Evolutionary conservation across 2,329 filamentous ascomycete genomes (phyloP), one percentile per base, ranked within the genome.

Genomic region (Clarireedia monteithiana): DNA sequence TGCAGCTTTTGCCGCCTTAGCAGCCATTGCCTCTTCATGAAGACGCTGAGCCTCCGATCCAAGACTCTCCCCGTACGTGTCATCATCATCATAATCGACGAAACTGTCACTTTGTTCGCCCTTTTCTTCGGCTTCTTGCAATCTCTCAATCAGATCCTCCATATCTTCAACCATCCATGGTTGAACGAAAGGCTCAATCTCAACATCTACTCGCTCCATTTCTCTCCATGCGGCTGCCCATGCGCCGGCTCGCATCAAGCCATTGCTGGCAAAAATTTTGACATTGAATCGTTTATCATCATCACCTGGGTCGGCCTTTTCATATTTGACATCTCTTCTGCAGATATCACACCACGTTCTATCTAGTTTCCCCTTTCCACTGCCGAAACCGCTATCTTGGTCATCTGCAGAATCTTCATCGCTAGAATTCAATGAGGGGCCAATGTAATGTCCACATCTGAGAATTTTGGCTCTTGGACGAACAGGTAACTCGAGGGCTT

Each of bases 161-260:
- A 91, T 72, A 61, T 83, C 81, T 17, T 78, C 77, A 53, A 83
- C 77, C 12, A 86, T 67, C 1, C 75, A 71, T 0, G 80, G 70
- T 17, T 83, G 80, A 10, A 91, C 78, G 66, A 85, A 81, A 3
- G 94, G 88, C 64, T 88, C 83, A 52, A 99, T 82, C 71, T 97
- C 92, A 1, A 95, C 89, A 67, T 99, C 94, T 0, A 97, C 89
- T n/a, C 92, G 82, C 73, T 99, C 94, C 94, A 99, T 99, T 71
- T 97, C 92, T 63, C 83, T 88, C 92, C 92, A 99, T 57, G 89
- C 92, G 2, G 91, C 91, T 4, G 83, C 82, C 94, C 94, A 99
- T 0, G 94, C 92, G 0, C 90, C 90, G 5, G 89, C 85, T 57
- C 85, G 83, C 89, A 99, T 95, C 48, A 97, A 75, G 0, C 94